Evolutionary conservation across 2,329 filamentous ascomycete species (phyloP), one percentile per base, ranked within the genome.

Genomic region (Cryphonectria japonica): DNA sequence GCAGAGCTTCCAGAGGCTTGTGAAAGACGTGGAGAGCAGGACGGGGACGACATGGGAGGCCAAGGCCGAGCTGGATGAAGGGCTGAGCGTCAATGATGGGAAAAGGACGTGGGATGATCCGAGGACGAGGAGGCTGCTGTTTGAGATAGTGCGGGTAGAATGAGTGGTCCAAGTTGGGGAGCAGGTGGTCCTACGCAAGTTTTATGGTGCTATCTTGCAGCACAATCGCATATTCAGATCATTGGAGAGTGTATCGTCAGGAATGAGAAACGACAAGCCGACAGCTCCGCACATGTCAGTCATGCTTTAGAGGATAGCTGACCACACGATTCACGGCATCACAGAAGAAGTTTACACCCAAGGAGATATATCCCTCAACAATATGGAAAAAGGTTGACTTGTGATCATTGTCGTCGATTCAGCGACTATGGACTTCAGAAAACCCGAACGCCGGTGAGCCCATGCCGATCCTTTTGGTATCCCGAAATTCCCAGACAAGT

Each of bases 61-160:
- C 39, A 62, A 71, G 68, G 74, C 75, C n/a, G 66, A 67, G 62
- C 43, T 75, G 32, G 73, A 75, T 66, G 71, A 72, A 26, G 76
- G 74, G 3, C 43, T 76, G 57, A 74, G 75, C n/a, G 72, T 77
- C 43, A 69, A 70, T 43, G 69, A 77, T n/a, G 68, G 73, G 16
- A 74, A 76, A 63, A 69, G 75, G 54, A 73, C 65, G 0, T 78
- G 77, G 76, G 75, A 77, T 68, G 75, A 77, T 43, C 72, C 73
- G 1, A 73, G 62, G 39, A 76, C 75, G 19, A 73, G 73, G 19
- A 66, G 69, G 22, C 62, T 77, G 67, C 22, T 74, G 37, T 75
- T 74, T 61, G 71, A 74, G 52, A 68, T 78, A 69, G 69, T 71
- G 65, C 70, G 69, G 61, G 34, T 59, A 2, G 52, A 67, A n/a